Base-by-base conservation (phyloP, 2,329 filamentous ascomycete genomes). In the Penicillium concentricum region DNA sequence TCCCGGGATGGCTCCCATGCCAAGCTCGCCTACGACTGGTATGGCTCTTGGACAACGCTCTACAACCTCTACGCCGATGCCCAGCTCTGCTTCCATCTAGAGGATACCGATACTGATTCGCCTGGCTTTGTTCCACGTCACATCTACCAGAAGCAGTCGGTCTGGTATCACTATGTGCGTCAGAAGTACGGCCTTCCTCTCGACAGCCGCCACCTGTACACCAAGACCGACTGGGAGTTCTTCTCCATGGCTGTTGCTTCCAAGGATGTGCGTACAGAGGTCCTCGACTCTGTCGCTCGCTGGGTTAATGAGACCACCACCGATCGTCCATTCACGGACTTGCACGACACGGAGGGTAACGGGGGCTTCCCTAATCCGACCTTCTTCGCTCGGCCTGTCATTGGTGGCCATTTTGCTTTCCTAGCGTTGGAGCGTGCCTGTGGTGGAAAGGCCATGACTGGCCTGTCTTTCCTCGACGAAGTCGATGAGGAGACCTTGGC, bases 141-240 rank as follows among this genome's bases (percentile, higher is more conserved):
- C 66, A 83, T 95, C 64, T 96, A 96, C 79, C 84, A 85, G 65
- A 85, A 87, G 61, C 90, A 95, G 70, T 92, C 88, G 45, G 81
- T 87, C 57, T 95, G 89, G 90, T 96, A 95, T 76, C 81, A 84
- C 61, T 82, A 84, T 15, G 90, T 93, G 10, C 84, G 90, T 62
- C 90, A 95, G 72, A 86, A 84, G 66, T 95, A 93, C 72, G 91
- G 91, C 1, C 77, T 96, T 4, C 91, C 91, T 0, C 82, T 96
- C 8, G 91, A 96, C 74, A 89, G 84, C 63, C 84, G 91, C 42
- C 90, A 94, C 72, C 74, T 93, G 3, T 94, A 94, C 73, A 88
- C 90, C 34, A 96, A 96, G 76, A 91, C 88, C 30, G 91, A 96
- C 75, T 96, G 91, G 91, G 88, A 94, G 66, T 92, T 95, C 72